A percentile compares a stretch with the other conserved stretches of the same genome.
phyloP scores from a whole-genome alignment of 1,284 basidiomycete species.

The Cryptococcus jaspeensis region DNA sequence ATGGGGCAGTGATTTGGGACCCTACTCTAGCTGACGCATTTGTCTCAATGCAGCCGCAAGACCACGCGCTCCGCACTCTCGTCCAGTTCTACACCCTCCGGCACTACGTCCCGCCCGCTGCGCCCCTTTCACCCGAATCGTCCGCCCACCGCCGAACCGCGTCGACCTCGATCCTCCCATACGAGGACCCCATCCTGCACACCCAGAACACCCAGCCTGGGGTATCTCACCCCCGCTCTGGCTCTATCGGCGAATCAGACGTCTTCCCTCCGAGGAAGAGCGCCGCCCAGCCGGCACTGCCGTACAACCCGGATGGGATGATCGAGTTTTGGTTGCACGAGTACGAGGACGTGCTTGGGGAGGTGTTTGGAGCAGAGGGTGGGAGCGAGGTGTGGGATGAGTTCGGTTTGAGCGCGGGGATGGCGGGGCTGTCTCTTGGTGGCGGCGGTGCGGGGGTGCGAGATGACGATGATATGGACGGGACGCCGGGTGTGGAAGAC shows the following conservation, averaged over 20 bases:
- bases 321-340: slow-evolving; percentile 57
- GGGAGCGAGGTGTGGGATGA: slow-evolving; percentile 27
- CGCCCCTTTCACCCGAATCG: slow-evolving; percentile 24
- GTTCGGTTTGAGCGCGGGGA: slow-evolving; percentile 9
- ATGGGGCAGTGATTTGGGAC: too few relatives aligned
- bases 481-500: slow-evolving; percentile 25
- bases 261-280: slow-evolving; percentile 55
- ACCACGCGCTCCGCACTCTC: slow-evolving; percentile 89
- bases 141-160: slow-evolving; percentile 25
- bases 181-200: slow-evolving; percentile 32
- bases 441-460: not conserved
- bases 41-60: slow-evolving; percentile 73
- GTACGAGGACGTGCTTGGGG: slow-evolving; percentile 57
- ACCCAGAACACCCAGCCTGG: not conserved
- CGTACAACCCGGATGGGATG: slow-evolving; percentile 56
- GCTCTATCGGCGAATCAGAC: slow-evolving; percentile 47
- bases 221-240: not conserved
- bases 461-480: slow-evolving; percentile 5
- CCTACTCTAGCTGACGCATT: not conserved
- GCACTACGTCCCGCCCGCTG: slow-evolving; percentile 36
- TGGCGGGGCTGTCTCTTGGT: not conserved
- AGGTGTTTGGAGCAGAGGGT: slow-evolving; percentile 52
- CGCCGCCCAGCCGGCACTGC: slow-evolving; percentile 26
- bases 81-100: slow-evolving; percentile 75
- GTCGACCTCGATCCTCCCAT: slow-evolving; percentile 25